Evolutionary conservation across 352 stramenopile genomes (phyloP).

Genomic region (Phytophthora pisi): DNA sequence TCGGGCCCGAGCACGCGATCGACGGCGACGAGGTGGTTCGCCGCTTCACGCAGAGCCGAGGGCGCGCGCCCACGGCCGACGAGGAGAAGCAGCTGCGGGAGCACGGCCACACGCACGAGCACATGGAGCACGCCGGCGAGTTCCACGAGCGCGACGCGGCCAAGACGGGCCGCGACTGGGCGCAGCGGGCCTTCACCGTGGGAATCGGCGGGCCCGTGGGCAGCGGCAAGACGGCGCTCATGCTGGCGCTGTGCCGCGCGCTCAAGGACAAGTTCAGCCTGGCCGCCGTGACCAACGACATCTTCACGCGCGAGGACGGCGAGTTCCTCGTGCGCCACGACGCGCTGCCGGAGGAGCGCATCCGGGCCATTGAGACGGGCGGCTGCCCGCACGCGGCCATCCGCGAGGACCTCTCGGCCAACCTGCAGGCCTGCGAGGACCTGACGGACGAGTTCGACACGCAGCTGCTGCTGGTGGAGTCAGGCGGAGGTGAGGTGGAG

Average conservation of each 20-base stretch:
- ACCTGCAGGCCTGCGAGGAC: slow-evolving; percentile 95
- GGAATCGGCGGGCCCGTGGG: slow-evolving; percentile 97
- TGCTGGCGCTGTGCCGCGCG: slow-evolving; percentile 91
- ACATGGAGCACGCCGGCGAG: slow-evolving; percentile 80
- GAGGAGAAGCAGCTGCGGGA: slow-evolving; percentile 81
- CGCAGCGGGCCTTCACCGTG: slow-evolving; percentile 92
- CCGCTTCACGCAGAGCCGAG: slow-evolving; percentile 65
- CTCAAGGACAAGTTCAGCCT: slow-evolving; percentile 87
- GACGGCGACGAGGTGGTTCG: slow-evolving; percentile 73
- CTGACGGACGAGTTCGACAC: slow-evolving; percentile 90
- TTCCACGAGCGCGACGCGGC: slow-evolving; percentile 72
- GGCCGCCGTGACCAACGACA: slow-evolving; percentile 97
- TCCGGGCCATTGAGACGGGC: slow-evolving; percentile 97
- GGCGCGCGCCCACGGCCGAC: slow-evolving; percentile 68
- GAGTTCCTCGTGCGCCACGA: slow-evolving; percentile 97
- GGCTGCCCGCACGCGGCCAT: slow-evolving; percentile 98
- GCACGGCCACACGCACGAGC: slow-evolving; percentile 90
- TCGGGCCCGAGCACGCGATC: slow-evolving; percentile 46
- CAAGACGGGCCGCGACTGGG: slow-evolving; percentile 70
- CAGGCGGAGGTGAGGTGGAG: slow-evolving; percentile 62
- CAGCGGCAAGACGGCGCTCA: slow-evolving; percentile 95
- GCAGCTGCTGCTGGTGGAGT: slow-evolving; percentile 92
- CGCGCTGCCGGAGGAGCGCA: slow-evolving; percentile 90
- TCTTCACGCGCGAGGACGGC: slow-evolving; percentile 98
- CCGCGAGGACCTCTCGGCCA: slow-evolving; percentile 97